Evolutionary conservation across 2,329 filamentous ascomycete species (phyloP).

Genomic region (Ascochyta koolunga): DNA sequence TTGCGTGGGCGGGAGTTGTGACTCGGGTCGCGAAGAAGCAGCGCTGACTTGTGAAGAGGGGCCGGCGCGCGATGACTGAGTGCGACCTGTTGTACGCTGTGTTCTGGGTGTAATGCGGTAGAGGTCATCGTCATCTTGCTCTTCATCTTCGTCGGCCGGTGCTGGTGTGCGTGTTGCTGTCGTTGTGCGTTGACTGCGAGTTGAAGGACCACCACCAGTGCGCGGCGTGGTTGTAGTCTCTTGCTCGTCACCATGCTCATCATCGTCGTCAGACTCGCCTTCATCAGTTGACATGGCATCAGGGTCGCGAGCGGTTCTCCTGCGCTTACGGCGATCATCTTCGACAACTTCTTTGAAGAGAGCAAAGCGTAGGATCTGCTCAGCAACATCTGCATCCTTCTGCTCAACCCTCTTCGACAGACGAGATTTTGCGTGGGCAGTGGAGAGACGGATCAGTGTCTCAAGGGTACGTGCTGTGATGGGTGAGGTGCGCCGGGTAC

Average conservation of each 20-base stretch:
- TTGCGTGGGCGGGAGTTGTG: slow-evolving; percentile 67
- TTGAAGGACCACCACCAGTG: slow-evolving; percentile 49
- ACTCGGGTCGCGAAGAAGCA: slow-evolving; percentile 79
- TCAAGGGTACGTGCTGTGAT: slow-evolving; percentile 97
- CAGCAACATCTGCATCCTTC: slow-evolving; percentile 84
- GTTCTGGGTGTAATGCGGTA: slow-evolving; percentile 60
- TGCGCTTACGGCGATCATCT: slow-evolving; percentile 79
- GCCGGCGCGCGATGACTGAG: slow-evolving; percentile 41
- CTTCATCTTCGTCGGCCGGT: slow-evolving; percentile 49
- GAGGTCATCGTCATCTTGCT: slow-evolving; percentile 62
- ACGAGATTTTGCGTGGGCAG: slow-evolving; percentile 91
- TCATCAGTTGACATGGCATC: slow-evolving; percentile 62
- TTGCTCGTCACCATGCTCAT: slow-evolving; percentile 62
- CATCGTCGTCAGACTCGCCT: slow-evolving; percentile 64
- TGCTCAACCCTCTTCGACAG: slow-evolving; percentile 89
- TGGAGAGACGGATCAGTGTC: slow-evolving; percentile 96
- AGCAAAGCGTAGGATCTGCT: slow-evolving; percentile 89
- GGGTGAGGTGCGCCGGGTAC: slow-evolving; percentile 89
- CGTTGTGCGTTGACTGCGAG: slow-evolving; percentile 38
- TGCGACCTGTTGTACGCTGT: slow-evolving; percentile 48
- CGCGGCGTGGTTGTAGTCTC: slow-evolving; percentile 39
- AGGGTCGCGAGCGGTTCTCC: slow-evolving; percentile 70
- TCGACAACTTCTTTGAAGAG: slow-evolving; percentile 94
- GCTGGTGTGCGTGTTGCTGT: slow-evolving; percentile 40
- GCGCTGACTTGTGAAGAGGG: slow-evolving; percentile 69